Evolutionary conservation across 176 grass and related monocot species (phyloP).

Genomic region (Poa annua): DNA sequence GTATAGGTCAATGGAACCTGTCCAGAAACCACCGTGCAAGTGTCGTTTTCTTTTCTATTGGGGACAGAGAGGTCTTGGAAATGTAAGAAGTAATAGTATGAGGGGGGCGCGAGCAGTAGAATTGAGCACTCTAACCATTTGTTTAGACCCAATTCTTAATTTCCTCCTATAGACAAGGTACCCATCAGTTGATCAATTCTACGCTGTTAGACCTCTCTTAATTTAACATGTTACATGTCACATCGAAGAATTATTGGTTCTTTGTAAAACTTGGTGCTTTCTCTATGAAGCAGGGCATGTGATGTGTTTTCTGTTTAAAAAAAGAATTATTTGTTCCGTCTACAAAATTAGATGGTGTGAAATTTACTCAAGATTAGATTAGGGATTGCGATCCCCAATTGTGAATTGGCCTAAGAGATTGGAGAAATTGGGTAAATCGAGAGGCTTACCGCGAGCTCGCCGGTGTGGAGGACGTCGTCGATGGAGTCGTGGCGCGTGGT

Average conservation of each 20-base stretch:
- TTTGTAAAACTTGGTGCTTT: too few relatives aligned
- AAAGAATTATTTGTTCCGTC: too few relatives aligned
- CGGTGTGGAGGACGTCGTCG: slow-evolving; percentile 79
- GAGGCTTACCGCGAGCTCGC: slow-evolving; percentile 74
- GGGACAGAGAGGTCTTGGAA: too few relatives aligned
- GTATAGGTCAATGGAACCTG: not conserved
- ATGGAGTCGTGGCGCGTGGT: slow-evolving; percentile 67
- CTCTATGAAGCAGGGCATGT: too few relatives aligned
- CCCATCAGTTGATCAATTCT: not conserved
- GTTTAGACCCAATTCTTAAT: not conserved
- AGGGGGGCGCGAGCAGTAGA: not conserved
- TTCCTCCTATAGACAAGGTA: not conserved
- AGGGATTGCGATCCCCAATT: slow-evolving; percentile 1
- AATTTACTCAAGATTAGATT: not conserved
- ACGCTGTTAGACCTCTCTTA: slow-evolving; percentile 20
- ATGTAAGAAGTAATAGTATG: too few relatives aligned
- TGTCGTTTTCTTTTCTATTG: not conserved
- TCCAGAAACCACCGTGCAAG: not conserved
- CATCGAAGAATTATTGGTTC: not conserved
- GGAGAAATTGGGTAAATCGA: not conserved
- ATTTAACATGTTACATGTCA: not conserved
- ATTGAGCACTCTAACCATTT: not conserved
- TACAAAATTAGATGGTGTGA: slow-evolving; percentile 18
- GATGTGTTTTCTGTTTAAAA: too few relatives aligned
- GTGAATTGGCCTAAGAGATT: not conserved